These are phyloP conservation scores for Erythrobasidium yunnanense DNA, from an alignment of 768 basidiomycete species.

Conservation along the genomic window DNA sequence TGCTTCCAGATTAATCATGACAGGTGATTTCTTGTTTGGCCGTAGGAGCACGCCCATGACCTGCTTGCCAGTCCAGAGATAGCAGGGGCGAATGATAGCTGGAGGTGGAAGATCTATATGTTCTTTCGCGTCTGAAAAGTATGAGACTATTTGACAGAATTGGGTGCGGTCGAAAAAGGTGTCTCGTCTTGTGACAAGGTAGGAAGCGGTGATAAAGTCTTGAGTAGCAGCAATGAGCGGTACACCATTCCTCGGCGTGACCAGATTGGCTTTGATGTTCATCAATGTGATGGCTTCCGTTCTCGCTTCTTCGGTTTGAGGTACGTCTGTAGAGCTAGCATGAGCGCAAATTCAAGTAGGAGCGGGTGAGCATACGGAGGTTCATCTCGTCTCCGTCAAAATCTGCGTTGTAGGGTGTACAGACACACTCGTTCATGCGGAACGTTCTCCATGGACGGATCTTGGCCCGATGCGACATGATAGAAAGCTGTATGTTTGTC, in stretches of 20 bases:
- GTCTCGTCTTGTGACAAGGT: constrained; percentile 82
- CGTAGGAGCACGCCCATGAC: constrained; percentile 96
- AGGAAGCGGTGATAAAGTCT: constrained; percentile 98
- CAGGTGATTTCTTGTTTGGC: constrained; percentile 69
- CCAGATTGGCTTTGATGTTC: constrained; percentile 91
- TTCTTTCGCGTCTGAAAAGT: constrained; percentile 76
- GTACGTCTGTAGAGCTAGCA: constrained; percentile 58
- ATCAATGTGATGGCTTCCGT: constrained; percentile 95
- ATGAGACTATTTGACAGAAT: constrained; percentile 93
- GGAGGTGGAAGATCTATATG: constrained; percentile 95
- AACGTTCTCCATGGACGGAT: constrained; percentile 95
- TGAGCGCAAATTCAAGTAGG: neutral
- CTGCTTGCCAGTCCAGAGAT: constrained; percentile 97
- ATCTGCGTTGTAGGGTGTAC: constrained; percentile 97
- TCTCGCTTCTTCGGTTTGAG: constrained; percentile 94
- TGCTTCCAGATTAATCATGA: constrained; percentile 87
- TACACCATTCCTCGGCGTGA: constrained; percentile 95
- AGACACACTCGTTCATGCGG: constrained; percentile 95
- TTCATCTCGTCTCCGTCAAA: constrained; percentile 99
- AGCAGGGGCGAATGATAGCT: constrained; percentile 78
- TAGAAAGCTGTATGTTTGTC: constrained; percentile 55
- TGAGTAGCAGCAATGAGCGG: constrained; percentile 99
- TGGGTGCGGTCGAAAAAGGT: constrained; percentile 84
- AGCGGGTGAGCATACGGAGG: constrained; percentile 56
- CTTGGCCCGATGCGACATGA: constrained; percentile 97